These are phyloP conservation scores for Cyclocybe cylindracea DNA, from an alignment of 768 basidiomycete species.

Conservation along the genomic window DNA sequence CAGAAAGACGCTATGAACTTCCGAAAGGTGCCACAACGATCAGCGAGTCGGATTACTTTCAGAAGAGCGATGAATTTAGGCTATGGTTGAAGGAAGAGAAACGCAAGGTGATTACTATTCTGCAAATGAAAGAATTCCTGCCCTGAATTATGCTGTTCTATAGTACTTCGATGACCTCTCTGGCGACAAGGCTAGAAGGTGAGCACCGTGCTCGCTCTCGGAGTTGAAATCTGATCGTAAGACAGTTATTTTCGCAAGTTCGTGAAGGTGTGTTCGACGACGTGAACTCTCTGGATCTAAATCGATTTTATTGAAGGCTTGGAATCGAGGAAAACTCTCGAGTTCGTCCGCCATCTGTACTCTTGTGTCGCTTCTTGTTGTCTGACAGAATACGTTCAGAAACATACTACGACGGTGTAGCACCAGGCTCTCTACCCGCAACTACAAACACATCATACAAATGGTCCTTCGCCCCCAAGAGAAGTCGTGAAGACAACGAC, in stretches of 20 bases:
- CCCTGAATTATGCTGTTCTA: conserved; percentile 1
- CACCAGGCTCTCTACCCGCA: conserved; percentile 52
- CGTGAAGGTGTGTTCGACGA: conserved; percentile 56
- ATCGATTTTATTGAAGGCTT: conserved; percentile 45
- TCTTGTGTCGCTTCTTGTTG: not conserved
- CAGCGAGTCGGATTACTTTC: conserved; percentile 84
- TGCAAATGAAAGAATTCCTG: not conserved
- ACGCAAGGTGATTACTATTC: conserved; percentile 35
- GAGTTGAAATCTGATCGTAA: conserved; percentile 29
- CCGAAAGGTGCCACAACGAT: conserved; percentile 64
- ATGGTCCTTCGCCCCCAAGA: conserved; percentile 81
- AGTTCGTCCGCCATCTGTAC: conserved; percentile 40
- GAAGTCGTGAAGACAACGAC: conserved; percentile 55
- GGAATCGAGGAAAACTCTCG: conserved; percentile 79
- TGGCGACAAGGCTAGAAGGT: conserved; percentile 80
- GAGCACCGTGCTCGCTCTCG: conserved; percentile 23
- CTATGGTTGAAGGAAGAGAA: conserved; percentile 80
- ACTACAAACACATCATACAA: conserved; percentile 81
- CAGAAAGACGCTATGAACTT: conserved; percentile 42
- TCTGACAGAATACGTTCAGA: conserved; percentile 8
- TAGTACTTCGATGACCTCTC: conserved; percentile 89
- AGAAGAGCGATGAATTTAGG: conserved; percentile 85
- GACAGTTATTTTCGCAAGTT: conserved; percentile 91
- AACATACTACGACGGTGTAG: conserved; percentile 55
- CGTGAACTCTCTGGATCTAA: conserved; percentile 1